Percentiles rank a stretch among this genome's conserved stretches.
These are phyloP conservation scores for Penicillium cinerascens DNA, from an alignment of 495 filamentous ascomycete genomes.

Conservation along the genomic window DNA sequence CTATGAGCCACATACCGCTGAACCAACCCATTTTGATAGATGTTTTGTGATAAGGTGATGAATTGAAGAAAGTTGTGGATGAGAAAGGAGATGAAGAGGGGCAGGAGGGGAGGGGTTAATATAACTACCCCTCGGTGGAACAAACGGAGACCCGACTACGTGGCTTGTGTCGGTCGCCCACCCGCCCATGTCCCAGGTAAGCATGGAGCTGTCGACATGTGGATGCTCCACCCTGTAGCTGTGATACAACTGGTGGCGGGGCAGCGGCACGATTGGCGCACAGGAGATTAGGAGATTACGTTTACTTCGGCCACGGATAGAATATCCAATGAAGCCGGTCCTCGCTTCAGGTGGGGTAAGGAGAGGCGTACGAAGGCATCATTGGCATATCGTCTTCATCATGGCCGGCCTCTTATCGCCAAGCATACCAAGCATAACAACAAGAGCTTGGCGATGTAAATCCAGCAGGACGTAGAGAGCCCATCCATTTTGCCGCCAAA, in stretches of 20 bases:
- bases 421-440: not conserved
- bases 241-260: not conserved
- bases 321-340: not conserved
- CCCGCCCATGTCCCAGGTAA: not conserved
- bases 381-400: not conserved
- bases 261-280: not conserved
- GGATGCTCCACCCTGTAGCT: not conserved
- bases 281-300: not conserved
- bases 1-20: constrained; percentile 13
- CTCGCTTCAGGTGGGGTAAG: not conserved
- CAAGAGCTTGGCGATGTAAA: not conserved
- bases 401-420: no score
- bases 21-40: constrained; percentile 27
- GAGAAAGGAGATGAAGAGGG: not conserved
- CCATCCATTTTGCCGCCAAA: not conserved
- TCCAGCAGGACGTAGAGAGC: not conserved
- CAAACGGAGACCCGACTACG: not conserved
- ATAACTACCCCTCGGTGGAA: constrained; percentile 3
- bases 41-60: not conserved
- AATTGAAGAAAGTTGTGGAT: not conserved
- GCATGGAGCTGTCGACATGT: constrained; percentile 2
- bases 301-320: not conserved
- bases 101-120: not conserved
- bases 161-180: not conserved
- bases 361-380: not conserved